Percentiles rank a stretch among this genome's conserved stretches.
These are phyloP conservation scores for Periconia sp. DNA, from an alignment of 2,329 filamentous ascomycete genomes.

Conservation along the genomic window DNA sequence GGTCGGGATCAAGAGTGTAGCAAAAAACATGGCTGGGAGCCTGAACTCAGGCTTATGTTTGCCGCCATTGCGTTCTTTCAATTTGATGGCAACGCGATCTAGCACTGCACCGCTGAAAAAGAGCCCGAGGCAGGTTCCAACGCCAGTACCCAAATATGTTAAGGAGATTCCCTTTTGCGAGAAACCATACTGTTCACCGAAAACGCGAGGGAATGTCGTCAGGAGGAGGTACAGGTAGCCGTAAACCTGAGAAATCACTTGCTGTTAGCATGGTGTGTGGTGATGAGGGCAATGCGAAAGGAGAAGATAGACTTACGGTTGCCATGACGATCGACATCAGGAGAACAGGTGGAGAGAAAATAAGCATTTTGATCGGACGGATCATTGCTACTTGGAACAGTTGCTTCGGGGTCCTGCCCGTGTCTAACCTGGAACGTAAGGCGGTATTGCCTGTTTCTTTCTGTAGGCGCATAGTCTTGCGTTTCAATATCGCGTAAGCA, in stretches of 20 bases:
- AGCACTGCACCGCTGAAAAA: conserved; percentile 8
- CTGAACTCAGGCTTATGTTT: conserved; percentile 22
- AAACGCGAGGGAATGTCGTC: conserved; percentile 76
- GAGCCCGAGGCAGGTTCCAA: conserved; percentile 47
- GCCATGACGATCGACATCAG: neutral
- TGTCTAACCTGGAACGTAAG: conserved; percentile 68
- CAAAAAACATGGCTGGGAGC: conserved; percentile 10
- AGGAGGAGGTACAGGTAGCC: conserved; percentile 1
- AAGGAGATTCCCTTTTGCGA: conserved; percentile 68
- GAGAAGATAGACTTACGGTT: neutral
- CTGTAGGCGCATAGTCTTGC: conserved; percentile 61
- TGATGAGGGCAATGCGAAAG: too few relatives aligned
- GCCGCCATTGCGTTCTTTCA: neutral
- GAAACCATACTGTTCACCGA: conserved; percentile 72
- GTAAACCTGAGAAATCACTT: neutral
- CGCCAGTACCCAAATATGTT: conserved; percentile 68
- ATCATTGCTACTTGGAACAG: conserved; percentile 4
- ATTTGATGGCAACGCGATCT: conserved; percentile 2
- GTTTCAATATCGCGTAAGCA: conserved; percentile 68
- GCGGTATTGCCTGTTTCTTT: conserved; percentile 62
- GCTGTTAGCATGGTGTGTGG: too few relatives aligned
- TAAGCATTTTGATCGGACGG: conserved; percentile 10
- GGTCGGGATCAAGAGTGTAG: conserved; percentile 23
- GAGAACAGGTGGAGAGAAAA: conserved; percentile 12
- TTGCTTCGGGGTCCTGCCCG: conserved; percentile 62